These are phyloP conservation scores for Mycogone perniciosa DNA, from an alignment of 2,329 filamentous ascomycete genomes.

Conservation along the genomic window DNA sequence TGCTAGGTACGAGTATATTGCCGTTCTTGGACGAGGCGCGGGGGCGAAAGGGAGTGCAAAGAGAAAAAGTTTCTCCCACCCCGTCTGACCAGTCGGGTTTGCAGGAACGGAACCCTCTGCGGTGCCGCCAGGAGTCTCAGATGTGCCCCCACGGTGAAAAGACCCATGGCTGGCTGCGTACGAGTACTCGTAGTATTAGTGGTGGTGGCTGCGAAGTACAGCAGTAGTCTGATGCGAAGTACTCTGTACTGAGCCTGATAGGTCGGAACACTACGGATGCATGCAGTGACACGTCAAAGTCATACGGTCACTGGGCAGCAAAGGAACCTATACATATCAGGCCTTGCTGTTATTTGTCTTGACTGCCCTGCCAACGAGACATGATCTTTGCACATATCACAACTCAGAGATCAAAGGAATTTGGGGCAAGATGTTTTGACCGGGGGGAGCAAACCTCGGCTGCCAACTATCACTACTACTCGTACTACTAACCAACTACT, in stretches of 20 bases:
- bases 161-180: neutral
- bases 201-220: neutral
- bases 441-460: too few relatives aligned
- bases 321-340: neutral
- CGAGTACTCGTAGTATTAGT: too few relatives aligned
- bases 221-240: slow-evolving; percentile 4
- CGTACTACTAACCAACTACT: neutral
- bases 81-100: slow-evolving; percentile 11
- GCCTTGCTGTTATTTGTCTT: neutral
- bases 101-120: slow-evolving; percentile 2
- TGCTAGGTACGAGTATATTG: slow-evolving; percentile 6
- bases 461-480: too few relatives aligned
- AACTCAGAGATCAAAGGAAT: too few relatives aligned
- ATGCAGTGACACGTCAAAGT: slow-evolving; percentile 10
- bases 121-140: slow-evolving; percentile 7
- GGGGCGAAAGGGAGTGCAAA: neutral
- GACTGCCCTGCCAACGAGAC: neutral
- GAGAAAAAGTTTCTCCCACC: neutral
- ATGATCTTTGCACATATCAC: too few relatives aligned
- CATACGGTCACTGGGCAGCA: neutral
- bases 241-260: neutral
- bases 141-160: slow-evolving; percentile 11
- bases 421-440: too few relatives aligned
- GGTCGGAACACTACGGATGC: slow-evolving; percentile 1
- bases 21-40: slow-evolving; percentile 9